These are phyloP conservation scores for Gymnopilus dilepis DNA, from an alignment of 768 basidiomycete genomes.

Conservation along the genomic window DNA sequence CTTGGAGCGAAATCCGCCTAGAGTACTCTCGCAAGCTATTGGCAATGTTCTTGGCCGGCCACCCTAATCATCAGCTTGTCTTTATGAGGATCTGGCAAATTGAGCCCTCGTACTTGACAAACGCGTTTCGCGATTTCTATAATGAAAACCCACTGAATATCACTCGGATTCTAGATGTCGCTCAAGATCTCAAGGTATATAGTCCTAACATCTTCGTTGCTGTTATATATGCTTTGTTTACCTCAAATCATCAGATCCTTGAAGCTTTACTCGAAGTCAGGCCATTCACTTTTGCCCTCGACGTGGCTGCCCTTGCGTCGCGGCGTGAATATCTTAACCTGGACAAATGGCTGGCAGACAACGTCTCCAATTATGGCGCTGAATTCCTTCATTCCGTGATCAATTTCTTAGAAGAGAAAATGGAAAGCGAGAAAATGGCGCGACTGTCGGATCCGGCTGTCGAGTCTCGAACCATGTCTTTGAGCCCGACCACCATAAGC, in stretches of 20 bases:
- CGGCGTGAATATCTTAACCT: slow-evolving; percentile 93
- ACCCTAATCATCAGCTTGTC: slow-evolving; percentile 94
- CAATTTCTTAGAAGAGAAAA: slow-evolving; percentile 90
- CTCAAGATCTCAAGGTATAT: slow-evolving; percentile 91
- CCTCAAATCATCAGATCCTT: slow-evolving; percentile 64
- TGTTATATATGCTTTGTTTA: not conserved
- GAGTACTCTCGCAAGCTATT: slow-evolving; percentile 88
- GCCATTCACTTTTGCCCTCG: slow-evolving; percentile 88
- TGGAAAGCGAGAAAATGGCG: slow-evolving; percentile 83
- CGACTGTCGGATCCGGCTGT: slow-evolving; percentile 78
- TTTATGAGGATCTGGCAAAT: slow-evolving; percentile 97
- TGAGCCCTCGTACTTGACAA: slow-evolving; percentile 82
- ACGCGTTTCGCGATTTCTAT: slow-evolving; percentile 91
- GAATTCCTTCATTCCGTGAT: slow-evolving; percentile 90
- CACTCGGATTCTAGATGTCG: slow-evolving; percentile 92
- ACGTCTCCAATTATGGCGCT: slow-evolving; percentile 78
- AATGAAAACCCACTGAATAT: slow-evolving; percentile 92
- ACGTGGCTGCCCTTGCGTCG: slow-evolving; percentile 93
- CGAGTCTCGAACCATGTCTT: slow-evolving; percentile 82
- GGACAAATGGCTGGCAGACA: slow-evolving; percentile 95
- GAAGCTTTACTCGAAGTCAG: slow-evolving; percentile 91
- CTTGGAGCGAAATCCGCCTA: slow-evolving; percentile 87
- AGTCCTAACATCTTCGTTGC: slow-evolving; percentile 22
- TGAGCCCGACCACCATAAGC: slow-evolving; percentile 88
- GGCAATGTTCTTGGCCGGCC: slow-evolving; percentile 88